Conservation (phyloP, 768 basidiomycete genomes). For the Pholiota conissans region DNA sequence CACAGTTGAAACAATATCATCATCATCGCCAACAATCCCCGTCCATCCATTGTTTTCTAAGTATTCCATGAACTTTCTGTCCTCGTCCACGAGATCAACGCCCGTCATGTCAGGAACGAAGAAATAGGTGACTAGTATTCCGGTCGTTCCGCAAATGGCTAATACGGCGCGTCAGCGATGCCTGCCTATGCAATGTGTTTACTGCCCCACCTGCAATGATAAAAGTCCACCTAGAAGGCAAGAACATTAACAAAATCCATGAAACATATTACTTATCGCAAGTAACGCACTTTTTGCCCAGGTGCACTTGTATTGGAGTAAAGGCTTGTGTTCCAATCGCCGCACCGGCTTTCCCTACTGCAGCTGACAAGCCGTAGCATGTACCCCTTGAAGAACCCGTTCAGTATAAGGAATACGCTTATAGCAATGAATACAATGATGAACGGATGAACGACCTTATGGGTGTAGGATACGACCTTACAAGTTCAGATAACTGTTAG, state of each 20-base stretch:
- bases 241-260: not conserved
- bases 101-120: conserved; percentile 70
- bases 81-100: conserved; percentile 65
- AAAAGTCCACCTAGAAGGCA: conserved; percentile 55
- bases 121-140: conserved; percentile 66
- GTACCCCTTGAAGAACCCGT: conserved; percentile 43
- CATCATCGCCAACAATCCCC: conserved; percentile 59
- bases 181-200: not conserved
- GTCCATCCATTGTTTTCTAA: conserved; percentile 65
- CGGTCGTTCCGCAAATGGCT: conserved; percentile 65
- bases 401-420: too few relatives aligned
- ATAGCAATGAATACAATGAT: too few relatives aligned
- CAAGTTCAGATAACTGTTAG: not conserved
- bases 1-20: not conserved
- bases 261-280: not conserved
- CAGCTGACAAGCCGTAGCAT: conserved; percentile 68
- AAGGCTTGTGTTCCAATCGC: conserved; percentile 72
- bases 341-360: conserved; percentile 70
- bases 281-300: conserved; percentile 58
- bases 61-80: conserved; percentile 59
- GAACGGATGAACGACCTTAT: conserved; percentile 40
- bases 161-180: conserved; percentile 11
- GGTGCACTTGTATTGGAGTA: conserved; percentile 64
- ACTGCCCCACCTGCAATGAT: conserved; percentile 43
- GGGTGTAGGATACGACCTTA: conserved; percentile 62